These are phyloP conservation scores for Calvatia gigantea DNA, from an alignment of 768 basidiomycete genomes.

Conservation along the genomic window DNA sequence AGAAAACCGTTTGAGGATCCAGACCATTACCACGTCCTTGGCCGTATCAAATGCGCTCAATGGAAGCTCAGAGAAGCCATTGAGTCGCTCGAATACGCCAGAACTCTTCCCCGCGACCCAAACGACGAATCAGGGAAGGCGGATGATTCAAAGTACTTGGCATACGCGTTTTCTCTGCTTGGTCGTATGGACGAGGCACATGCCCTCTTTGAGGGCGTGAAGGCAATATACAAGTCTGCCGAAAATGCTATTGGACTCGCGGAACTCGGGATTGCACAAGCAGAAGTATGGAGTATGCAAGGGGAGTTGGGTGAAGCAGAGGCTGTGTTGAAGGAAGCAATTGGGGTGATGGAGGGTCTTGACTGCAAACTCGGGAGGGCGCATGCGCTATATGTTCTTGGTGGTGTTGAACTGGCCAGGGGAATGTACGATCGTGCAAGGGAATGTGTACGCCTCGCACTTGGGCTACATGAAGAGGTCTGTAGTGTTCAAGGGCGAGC, in stretches of 20 bases:
- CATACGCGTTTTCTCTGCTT: background rate
- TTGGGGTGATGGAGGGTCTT: background rate
- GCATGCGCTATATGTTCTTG: conserved; percentile 2
- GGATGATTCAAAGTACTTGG: conserved; percentile 9
- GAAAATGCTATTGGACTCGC: conserved; percentile 3
- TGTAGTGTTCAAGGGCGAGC: conserved; percentile 17
- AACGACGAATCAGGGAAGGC: conserved; percentile 6
- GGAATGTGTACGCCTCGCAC: conserved; percentile 10
- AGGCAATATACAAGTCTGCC: background rate
- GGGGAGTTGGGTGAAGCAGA: background rate
- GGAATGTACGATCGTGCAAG: conserved; percentile 18
- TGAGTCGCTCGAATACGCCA: background rate
- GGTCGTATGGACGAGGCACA: conserved; percentile 2
- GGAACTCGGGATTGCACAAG: background rate
- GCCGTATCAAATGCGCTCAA: conserved; percentile 6
- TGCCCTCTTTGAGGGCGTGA: background rate
- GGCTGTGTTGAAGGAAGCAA: background rate
- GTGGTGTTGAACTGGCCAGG: conserved; percentile 18
- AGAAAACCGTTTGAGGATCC: conserved; percentile 20
- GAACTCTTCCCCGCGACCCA: background rate
- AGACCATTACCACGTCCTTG: conserved; percentile 24
- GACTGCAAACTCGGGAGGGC: conserved; percentile 7
- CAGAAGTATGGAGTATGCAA: conserved; percentile 1
- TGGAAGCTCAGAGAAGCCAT: conserved; percentile 5
- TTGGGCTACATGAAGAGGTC: conserved; percentile 15